A percentile compares a stretch with the other conserved stretches of the same genome.
phyloP scores from a whole-genome alignment of 2,329 filamentous ascomycete species.

The Chlorencoelia australis region DNA sequence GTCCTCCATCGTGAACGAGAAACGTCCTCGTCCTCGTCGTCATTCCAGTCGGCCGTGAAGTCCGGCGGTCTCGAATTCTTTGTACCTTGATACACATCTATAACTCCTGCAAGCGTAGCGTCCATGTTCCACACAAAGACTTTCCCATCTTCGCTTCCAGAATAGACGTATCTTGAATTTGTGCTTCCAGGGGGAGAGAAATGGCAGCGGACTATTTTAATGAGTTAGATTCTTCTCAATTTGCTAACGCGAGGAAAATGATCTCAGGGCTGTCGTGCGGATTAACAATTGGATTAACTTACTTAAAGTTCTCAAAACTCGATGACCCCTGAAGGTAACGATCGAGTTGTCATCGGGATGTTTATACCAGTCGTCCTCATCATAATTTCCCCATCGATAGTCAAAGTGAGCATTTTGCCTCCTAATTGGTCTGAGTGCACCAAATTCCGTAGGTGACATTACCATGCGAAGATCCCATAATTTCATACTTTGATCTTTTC shows the following conservation, averaged over 20 bases:
- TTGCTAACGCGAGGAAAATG: no score
- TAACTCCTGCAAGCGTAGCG: constrained; percentile 65
- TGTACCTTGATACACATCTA: constrained; percentile 70
- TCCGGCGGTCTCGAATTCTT: constrained; percentile 48
- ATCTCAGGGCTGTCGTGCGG: no score
- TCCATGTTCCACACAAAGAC: constrained; percentile 93
- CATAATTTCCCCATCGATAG: constrained; percentile 60
- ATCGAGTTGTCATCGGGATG: constrained; percentile 83
- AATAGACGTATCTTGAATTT: constrained; percentile 87
- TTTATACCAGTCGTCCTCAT: constrained; percentile 54
- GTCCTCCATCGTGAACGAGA: constrained; percentile 43
- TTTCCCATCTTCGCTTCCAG: constrained; percentile 79
- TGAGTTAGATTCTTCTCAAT: no score
- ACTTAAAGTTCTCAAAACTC: constrained; percentile 80
- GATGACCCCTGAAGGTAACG: constrained; percentile 88
- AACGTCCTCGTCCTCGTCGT: constrained; percentile 19
- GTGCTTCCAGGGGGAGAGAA: constrained; percentile 83
- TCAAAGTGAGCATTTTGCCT: constrained; percentile 56
- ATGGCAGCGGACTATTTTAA: constrained; percentile 89
- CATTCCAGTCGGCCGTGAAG: constrained; percentile 15
- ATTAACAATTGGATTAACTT: no score
- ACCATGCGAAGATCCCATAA: constrained; percentile 92
- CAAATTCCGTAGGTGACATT: constrained; percentile 60
- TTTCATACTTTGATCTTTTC: constrained; percentile 95
- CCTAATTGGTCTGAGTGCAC: constrained; percentile 43